Conservation (phyloP, 2,329 filamentous ascomycete genomes). For the Gnomoniopsis sp. region DNA sequence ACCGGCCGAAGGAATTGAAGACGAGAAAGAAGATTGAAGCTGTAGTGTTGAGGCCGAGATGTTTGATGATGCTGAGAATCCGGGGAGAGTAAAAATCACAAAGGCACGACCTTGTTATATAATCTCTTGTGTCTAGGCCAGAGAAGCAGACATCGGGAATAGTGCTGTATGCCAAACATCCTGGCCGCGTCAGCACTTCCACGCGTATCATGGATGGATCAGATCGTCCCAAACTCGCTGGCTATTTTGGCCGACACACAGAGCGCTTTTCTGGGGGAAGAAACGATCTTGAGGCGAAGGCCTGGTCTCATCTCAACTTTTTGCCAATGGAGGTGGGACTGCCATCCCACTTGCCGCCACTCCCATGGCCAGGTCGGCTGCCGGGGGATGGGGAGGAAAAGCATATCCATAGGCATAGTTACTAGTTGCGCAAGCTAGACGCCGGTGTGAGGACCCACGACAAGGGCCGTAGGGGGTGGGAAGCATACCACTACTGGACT, state of each 20-base stretch:
- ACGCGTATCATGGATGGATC: background rate
- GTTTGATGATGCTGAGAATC: constrained; percentile 1
- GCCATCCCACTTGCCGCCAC: background rate
- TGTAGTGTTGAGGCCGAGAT: background rate
- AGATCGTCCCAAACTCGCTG: background rate
- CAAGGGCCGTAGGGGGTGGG: too few relatives aligned
- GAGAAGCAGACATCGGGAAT: too few relatives aligned
- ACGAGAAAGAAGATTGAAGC: background rate
- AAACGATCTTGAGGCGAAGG: constrained; percentile 12
- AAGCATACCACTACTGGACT: too few relatives aligned
- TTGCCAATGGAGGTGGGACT: background rate
- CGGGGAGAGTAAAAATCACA: background rate
- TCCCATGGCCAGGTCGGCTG: too few relatives aligned
- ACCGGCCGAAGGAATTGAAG: constrained; percentile 13
- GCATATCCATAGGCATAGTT: too few relatives aligned
- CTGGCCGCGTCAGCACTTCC: constrained; percentile 10
- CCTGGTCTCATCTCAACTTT: constrained; percentile 15
- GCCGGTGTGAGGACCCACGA: too few relatives aligned
- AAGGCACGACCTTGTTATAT: constrained; percentile 1
- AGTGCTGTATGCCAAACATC: background rate
- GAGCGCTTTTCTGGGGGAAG: constrained; percentile 1
- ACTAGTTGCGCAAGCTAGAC: background rate
- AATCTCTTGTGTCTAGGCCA: background rate
- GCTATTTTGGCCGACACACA: background rate
- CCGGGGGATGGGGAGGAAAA: too few relatives aligned